These are phyloP conservation scores for Ophiostoma angusticollis DNA, from an alignment of 2,329 filamentous ascomycete genomes.

Conservation along the genomic window DNA sequence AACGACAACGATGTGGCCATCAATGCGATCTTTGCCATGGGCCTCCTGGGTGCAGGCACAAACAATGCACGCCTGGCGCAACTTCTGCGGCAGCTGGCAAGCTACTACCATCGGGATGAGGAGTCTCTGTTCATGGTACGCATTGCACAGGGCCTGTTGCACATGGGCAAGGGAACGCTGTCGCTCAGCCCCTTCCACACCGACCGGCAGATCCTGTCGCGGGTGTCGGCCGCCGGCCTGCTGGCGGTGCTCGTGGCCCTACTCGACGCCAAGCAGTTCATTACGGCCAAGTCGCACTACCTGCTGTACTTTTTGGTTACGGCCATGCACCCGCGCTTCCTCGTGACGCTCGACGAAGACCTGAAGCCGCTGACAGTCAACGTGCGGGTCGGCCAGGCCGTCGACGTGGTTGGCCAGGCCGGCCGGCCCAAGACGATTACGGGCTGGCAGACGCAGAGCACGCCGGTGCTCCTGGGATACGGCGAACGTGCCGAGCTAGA, in stretches of 20 bases:
- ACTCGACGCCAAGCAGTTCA: constrained; percentile 86
- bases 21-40: constrained; percentile 99
- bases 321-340: constrained; percentile 92
- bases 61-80: constrained; percentile 97
- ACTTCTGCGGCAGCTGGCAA: constrained; percentile 83
- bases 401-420: constrained; percentile 94
- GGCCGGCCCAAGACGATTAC: constrained; percentile 98
- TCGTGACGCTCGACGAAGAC: constrained; percentile 90
- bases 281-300: constrained; percentile 62
- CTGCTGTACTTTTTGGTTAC: constrained; percentile 95
- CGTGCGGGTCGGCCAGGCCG: constrained; percentile 92
- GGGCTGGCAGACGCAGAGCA: constrained; percentile 98
- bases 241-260: constrained; percentile 83
- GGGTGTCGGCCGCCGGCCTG: constrained; percentile 78
- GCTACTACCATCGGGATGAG: constrained; percentile 95
- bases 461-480: constrained; percentile 87
- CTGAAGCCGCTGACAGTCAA: constrained; percentile 90
- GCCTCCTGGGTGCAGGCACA: constrained; percentile 86
- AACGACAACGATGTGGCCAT: constrained; percentile 97
- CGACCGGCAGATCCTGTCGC: constrained; percentile 86
- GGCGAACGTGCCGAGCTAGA: constrained; percentile 94
- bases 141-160: constrained; percentile 90
- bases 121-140: constrained; percentile 98
- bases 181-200: constrained; percentile 98
- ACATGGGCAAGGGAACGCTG: constrained; percentile 98